Evolutionary conservation across 2,329 filamentous ascomycete genomes (phyloP).

Genomic region (Emericellopsis atlantica): DNA sequence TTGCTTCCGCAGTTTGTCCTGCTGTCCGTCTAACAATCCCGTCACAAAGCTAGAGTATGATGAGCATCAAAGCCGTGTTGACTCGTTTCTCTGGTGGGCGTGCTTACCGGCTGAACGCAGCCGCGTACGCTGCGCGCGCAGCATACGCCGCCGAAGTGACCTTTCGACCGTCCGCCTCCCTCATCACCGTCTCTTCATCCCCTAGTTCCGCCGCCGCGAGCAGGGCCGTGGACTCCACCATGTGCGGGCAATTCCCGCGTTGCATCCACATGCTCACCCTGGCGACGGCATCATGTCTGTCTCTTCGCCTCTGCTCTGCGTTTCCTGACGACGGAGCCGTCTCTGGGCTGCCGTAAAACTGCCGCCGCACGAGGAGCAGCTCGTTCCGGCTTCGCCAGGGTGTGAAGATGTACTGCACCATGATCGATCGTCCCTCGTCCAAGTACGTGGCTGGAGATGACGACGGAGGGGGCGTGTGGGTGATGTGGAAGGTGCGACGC

Average conservation of each 20-base stretch:
- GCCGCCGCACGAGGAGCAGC: slow-evolving; percentile 50
- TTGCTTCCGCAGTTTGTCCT: slow-evolving; percentile 52
- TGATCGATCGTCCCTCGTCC: slow-evolving; percentile 12
- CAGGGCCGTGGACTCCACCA: slow-evolving; percentile 67
- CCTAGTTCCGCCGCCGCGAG: slow-evolving; percentile 57
- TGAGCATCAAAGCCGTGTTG: too few relatives aligned
- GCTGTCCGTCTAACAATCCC: slow-evolving; percentile 62
- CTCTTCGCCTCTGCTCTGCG: background rate
- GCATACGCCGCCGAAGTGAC: slow-evolving; percentile 41
- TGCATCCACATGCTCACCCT: slow-evolving; percentile 58
- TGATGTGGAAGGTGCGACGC: too few relatives aligned
- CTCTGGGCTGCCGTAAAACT: slow-evolving; percentile 40
- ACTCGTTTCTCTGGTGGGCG: background rate
- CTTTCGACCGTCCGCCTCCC: slow-evolving; percentile 7
- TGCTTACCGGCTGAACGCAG: slow-evolving; percentile 60
- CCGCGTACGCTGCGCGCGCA: slow-evolving; percentile 56
- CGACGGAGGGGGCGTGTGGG: too few relatives aligned
- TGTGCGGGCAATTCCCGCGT: slow-evolving; percentile 62
- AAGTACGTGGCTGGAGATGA: too few relatives aligned
- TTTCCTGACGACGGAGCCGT: background rate
- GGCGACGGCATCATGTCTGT: slow-evolving; percentile 35
- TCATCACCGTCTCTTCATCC: slow-evolving; percentile 30
- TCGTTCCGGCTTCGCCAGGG: slow-evolving; percentile 58
- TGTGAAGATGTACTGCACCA: slow-evolving; percentile 62
- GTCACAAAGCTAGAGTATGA: slow-evolving; percentile 54